Base-by-base conservation (phyloP, 2,329 filamentous ascomycete species). In the Truncatella angustata region DNA sequence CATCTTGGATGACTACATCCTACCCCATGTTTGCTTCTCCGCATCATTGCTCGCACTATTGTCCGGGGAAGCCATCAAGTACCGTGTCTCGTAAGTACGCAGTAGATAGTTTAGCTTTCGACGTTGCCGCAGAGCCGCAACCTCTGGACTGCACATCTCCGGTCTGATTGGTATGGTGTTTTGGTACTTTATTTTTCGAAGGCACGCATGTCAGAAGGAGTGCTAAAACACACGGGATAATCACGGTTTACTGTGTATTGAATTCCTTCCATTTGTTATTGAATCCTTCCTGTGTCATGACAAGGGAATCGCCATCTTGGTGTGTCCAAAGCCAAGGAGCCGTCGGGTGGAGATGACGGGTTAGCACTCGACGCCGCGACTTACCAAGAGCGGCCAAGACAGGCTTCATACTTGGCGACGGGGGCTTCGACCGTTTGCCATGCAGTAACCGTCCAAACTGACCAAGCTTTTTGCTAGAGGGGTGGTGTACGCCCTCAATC, bases 361-460 rank as follows among this genome's bases (percentile, higher is more conserved):
- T 37, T 37, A 49, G 32, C 45, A 49, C 37, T 49, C 45, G 45
- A 49, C 45, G 34, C 45, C 32, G 23, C 20, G 24, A 14, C 20
- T 23, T 36, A 37, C 45, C 30, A 49, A 49, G 45, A 36, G 24
- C 20, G 40, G 45, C 45, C 45, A 37, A 49, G 45, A 36, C 30
- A 35, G 32, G 24, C 30, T 36, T 39, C 32, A 11, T 16, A 39
- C 45, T 39, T 49, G 30, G 45, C 45, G 20, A 49, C 21, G 45
- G 45, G 14, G 32, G 24, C n/a, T 21, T 34, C 18, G 11, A 6
- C 44, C 16, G 18, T 47, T 32, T 18, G 28, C 44, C 16, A 21
- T 35, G 18, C 26, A n/a, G n/a, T n/a, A n/a, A n/a, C n/a, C n/a
- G n/a, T n/a, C n/a, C n/a, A n/a, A n/a, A n/a, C n/a, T n/a, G n/a